Percentiles rank a stretch among this genome's conserved stretches.
These are phyloP conservation scores for Apostasia shenzhenica DNA, from an alignment of 106 monocot species.

Conservation along the genomic window DNA sequence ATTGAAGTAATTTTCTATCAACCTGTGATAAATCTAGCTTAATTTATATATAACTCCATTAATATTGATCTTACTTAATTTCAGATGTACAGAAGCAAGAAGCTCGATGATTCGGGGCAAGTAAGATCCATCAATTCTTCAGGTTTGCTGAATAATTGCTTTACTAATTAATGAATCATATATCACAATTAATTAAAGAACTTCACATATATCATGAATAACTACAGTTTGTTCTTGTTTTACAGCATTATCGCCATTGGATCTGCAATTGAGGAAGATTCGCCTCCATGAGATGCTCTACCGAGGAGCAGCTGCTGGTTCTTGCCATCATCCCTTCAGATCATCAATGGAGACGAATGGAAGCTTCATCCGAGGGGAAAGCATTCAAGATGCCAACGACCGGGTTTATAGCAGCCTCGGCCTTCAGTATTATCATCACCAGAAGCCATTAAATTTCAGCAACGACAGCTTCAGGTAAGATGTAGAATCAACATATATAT, in stretches of 20 bases:
- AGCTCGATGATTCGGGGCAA: constrained; percentile 28
- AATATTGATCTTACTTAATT: not conserved
- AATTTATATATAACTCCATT: too few relatives aligned
- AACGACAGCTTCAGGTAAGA: constrained; percentile 31
- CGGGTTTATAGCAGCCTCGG: constrained; percentile 20
- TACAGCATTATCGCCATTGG: constrained; percentile 25
- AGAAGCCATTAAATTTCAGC: constrained; percentile 22
- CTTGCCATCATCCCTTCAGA: too few relatives aligned
- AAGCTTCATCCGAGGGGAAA: too few relatives aligned
- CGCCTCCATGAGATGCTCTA: constrained; percentile 21
- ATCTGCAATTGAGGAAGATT: constrained; percentile 27
- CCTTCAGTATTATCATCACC: constrained; percentile 13
- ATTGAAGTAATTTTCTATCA: too few relatives aligned
- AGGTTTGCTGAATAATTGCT: constrained; percentile 9
- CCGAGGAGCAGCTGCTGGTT: constrained; percentile 6
- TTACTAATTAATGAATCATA: not conserved
- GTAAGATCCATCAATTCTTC: constrained; percentile 26
- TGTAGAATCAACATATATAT: not conserved
- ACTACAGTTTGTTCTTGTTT: not conserved
- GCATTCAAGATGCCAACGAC: too few relatives aligned
- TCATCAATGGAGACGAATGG: too few relatives aligned
- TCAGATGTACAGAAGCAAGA: constrained; percentile 53
- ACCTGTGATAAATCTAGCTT: too few relatives aligned
- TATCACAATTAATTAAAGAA: not conserved
- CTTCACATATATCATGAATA: not conserved